Base-by-base conservation (phyloP, 805 yeast genomes). In the Dipodascopsis uninucleata region DNA sequence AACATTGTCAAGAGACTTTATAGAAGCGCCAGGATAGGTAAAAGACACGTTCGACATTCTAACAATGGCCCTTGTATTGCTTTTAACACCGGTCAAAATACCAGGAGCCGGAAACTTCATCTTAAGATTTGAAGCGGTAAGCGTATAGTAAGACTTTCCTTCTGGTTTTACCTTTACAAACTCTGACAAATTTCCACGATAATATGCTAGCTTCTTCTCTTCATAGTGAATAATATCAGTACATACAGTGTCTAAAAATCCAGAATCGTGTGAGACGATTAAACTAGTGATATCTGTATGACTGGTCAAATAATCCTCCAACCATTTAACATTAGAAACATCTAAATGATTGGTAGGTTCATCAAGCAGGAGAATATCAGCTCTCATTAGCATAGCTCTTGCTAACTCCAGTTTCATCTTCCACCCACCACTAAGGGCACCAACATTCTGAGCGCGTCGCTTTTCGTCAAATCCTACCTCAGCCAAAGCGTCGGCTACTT, bases 41-140 rank as follows among this genome's bases (percentile, higher is more conserved):
- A 87, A 93, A 1, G 94, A 81, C 18, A 89, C 96, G 64, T 85
- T 74, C 25, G 81, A 61, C 82, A 93, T 76, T 56, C 90, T 77
- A 7, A 94, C 94, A 62, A 90, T 95, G 46, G 97, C 85, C 65
- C 96, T 80, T 4, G 97, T 88, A 65, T 77, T 85, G 29, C 97
- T 88, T 67, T 89, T 85, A 41, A 90, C 97, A 68, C 98, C 98
- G n/a, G 96, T 82, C 59, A 93, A 74, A 55, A 93, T 83, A 59
- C 98, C 98, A 48, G 97, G 97, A 7, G 96, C 90, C 58, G 98
- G 98, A 85, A 90, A 93, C 22, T 87, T 87, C 97, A 90, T 90
- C 69, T 89, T 85, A 46, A 90, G 93, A 58, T 84, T 84, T 22
- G 93, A 78, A 65, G 90, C 97, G 26, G 95, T 81, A 64, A 90